Conservation (phyloP, 2,329 filamentous ascomycete species). For the Trichophyton benhamiae region DNA sequence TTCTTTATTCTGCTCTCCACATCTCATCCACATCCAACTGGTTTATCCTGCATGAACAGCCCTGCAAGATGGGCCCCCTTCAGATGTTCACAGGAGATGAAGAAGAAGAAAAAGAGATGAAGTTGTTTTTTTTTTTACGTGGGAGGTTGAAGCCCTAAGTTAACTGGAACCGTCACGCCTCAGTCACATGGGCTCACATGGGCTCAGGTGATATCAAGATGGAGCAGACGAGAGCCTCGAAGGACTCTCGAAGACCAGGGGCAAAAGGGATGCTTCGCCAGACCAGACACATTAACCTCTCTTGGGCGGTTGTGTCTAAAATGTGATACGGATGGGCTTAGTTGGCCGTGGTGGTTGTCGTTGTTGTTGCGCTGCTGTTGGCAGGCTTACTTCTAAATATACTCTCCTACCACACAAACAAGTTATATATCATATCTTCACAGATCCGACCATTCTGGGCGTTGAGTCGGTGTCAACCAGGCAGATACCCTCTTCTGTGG, state of each 20-base stretch:
- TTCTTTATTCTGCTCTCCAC: not conserved
- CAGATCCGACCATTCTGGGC: conserved; percentile 24
- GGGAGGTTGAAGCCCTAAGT: not conserved
- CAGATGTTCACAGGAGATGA: not conserved
- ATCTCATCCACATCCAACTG: not conserved
- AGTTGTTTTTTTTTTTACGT: not conserved
- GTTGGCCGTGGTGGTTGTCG: not conserved
- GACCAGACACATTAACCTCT: not conserved
- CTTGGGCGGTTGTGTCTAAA: not conserved
- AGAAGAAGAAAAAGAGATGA: not conserved
- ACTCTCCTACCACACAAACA: not conserved
- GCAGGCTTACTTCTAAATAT: not conserved
- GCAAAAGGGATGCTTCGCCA: not conserved
- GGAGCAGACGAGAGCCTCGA: not conserved
- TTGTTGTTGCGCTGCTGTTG: too few species aligned
- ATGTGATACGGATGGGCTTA: not conserved
- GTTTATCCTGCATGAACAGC: not conserved
- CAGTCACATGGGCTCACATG: conserved; percentile 4
- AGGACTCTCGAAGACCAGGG: not conserved
- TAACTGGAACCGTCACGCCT: not conserved
- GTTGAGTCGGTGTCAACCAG: conserved; percentile 35
- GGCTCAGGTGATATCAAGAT: conserved; percentile 1
- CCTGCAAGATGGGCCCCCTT: not conserved
- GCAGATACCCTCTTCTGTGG: conserved; percentile 34
- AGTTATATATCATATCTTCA: not conserved